Evolutionary conservation across 1,139 yeast genomes (phyloP), one percentile per base, ranked within the genome.

Genomic region (Debaryomyces nepalensis): DNA sequence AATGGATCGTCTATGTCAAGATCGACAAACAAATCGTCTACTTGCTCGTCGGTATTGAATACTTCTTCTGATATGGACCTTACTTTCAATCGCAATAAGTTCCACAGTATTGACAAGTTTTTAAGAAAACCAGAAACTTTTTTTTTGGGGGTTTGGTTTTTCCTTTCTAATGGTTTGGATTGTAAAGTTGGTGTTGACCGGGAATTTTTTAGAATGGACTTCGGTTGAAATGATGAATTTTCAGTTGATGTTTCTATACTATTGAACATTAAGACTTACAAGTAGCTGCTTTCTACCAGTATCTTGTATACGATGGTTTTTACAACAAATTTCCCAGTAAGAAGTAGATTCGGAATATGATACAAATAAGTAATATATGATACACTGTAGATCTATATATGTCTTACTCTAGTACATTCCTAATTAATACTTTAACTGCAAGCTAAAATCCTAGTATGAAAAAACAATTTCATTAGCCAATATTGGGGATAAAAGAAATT

Each of bases 51-150:
- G 12, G 69, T 63, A 15, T 61, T 58, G 40, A 74, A 64, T 7
- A 68, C 70, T 30, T 70, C 75, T 50, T 75, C 78, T 3, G 79
- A 67, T 2, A 77, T 47, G 8, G 68, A 55, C 41, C 65, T 64
- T 27, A 77, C 40, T 39, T 63, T 61, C 11, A 57, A 52, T 24
- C 73, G 39, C 40, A 76, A 59, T 12, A 60, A 48, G 51, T 57
- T 61, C 58, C 69, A 68, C 58, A 68, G 73, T 30, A 53, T 44
- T 2, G 73, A 56, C 21, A 76, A 57, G 37, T 61, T 61, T 36
- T 59, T 66, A 38, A 74, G 60, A 27, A 74, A 51, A 15, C 61
- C 56, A 26, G 55, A 47, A 48, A 54, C 38, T 33, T 46, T 50
- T 38, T 47, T 44, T 41, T 44, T 41, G 37, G 48, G 16, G 33